Conservation (phyloP, 352 stramenopile species). For the Pythium vanterpoolii region DNA sequence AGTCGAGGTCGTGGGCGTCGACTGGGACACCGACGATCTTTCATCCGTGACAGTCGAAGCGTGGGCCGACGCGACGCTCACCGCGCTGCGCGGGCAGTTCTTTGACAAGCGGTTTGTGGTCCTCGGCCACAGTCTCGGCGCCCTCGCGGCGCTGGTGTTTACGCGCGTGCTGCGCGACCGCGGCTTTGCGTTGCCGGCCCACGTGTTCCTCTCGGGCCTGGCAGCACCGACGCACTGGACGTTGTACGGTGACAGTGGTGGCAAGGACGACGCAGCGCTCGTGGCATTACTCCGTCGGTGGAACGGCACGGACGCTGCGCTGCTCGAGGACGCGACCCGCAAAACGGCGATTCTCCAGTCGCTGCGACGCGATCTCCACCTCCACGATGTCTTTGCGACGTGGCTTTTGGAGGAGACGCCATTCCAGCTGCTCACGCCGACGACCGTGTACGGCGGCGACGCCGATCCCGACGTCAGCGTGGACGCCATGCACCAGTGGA, state of each 20-base stretch:
- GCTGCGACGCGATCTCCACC: constrained; percentile 41
- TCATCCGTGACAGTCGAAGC: constrained; percentile 21
- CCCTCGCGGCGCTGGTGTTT: constrained; percentile 51
- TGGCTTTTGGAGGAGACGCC: constrained; percentile 28
- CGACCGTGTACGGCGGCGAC: constrained; percentile 56
- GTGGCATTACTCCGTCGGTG: constrained; percentile 46
- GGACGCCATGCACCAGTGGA: constrained; percentile 38
- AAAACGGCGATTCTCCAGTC: constrained; percentile 30
- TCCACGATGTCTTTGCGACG: constrained; percentile 50
- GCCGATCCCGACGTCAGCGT: constrained; percentile 36
- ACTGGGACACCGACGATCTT: constrained; percentile 33
- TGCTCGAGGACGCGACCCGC: constrained; percentile 48
- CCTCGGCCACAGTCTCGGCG: constrained; percentile 66
- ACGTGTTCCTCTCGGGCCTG: constrained; percentile 12
- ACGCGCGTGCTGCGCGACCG: constrained; percentile 39
- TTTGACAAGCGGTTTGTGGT: constrained; percentile 77
- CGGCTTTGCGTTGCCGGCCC: constrained; percentile 46
- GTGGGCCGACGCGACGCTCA: constrained; percentile 37
- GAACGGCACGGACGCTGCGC: constrained; percentile 53
- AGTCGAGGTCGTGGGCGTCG: constrained; percentile 61
- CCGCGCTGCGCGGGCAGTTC: constrained; percentile 34
- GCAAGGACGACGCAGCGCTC: constrained; percentile 31
- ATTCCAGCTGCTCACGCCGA: constrained; percentile 27
- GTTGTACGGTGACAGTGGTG: constrained; percentile 29
- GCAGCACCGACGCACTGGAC: constrained; percentile 11